These are phyloP conservation scores for Neonectria neomacrospora DNA, from an alignment of 2,329 filamentous ascomycete species.

Conservation along the genomic window DNA sequence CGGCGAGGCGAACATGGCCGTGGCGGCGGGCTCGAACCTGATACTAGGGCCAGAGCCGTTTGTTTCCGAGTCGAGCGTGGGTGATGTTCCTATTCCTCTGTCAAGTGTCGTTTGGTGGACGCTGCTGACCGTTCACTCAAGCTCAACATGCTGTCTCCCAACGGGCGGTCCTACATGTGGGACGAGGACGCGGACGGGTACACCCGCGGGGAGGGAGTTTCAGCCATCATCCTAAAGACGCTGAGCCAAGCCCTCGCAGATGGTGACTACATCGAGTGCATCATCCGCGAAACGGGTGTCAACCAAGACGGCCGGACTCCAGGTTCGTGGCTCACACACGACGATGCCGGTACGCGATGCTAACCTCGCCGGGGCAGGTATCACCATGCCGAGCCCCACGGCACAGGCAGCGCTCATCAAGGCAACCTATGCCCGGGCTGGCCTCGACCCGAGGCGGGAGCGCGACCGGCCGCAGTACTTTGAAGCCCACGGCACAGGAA, in stretches of 20 bases:
- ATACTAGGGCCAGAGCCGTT: too few species aligned
- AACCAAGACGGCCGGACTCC: constrained; percentile 36
- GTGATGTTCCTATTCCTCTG: too few species aligned
- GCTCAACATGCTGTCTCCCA: constrained; percentile 9
- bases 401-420: constrained; percentile 4
- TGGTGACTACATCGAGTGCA: constrained; percentile 38
- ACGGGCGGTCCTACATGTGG: constrained; percentile 1
- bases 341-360: too few species aligned
- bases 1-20: constrained; percentile 45
- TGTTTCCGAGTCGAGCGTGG: too few species aligned
- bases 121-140: too few species aligned
- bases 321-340: too few species aligned
- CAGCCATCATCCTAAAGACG: background rate
- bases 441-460: background rate
- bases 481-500: constrained; percentile 31
- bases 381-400: background rate
- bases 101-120: too few species aligned
- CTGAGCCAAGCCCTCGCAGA: constrained; percentile 50
- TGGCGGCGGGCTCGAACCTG: constrained; percentile 47
- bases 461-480: constrained; percentile 10
- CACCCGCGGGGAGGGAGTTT: constrained; percentile 2
- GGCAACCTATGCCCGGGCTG: background rate
- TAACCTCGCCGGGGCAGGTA: too few species aligned
- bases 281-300: constrained; percentile 38
- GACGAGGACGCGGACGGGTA: constrained; percentile 2